Conservation (phyloP, 805 yeast species). For the Lipomyces spencermartinsiae region DNA sequence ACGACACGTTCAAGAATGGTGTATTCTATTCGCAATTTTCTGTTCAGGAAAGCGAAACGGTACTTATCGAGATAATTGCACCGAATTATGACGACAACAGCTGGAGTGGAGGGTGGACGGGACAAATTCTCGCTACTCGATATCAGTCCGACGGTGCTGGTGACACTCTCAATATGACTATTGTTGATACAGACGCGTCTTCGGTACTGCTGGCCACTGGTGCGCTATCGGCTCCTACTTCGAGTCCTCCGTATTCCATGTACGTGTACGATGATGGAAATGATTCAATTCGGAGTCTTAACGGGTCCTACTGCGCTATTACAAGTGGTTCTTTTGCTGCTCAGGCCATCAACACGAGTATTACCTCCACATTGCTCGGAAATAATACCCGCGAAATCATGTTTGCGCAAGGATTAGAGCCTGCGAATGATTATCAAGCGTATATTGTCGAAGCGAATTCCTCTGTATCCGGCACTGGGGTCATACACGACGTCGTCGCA, state of each 20-base stretch:
- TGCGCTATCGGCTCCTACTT: constrained; percentile 7
- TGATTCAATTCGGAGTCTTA: constrained; percentile 48
- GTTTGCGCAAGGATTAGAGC: constrained; percentile 63
- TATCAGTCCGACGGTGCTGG: background rate
- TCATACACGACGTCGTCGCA: constrained; percentile 59
- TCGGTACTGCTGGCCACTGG: constrained; percentile 24
- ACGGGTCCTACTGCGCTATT: constrained; percentile 75
- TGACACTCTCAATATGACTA: background rate
- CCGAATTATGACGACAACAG: constrained; percentile 16
- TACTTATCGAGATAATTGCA: constrained; percentile 11
- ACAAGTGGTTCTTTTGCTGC: constrained; percentile 56
- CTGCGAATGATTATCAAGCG: constrained; percentile 67
- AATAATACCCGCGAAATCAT: constrained; percentile 61
- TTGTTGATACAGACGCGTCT: constrained; percentile 25
- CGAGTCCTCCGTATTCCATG: constrained; percentile 44
- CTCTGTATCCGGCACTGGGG: constrained; percentile 59
- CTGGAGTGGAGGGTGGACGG: constrained; percentile 28
- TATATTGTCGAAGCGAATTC: constrained; percentile 61
- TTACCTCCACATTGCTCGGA: constrained; percentile 55
- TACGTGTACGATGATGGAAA: constrained; percentile 52
- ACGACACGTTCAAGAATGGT: background rate
- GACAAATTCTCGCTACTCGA: constrained; percentile 13
- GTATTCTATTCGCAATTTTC: background rate
- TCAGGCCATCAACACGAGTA: constrained; percentile 43
- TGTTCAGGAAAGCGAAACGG: background rate